Conservation (phyloP, 2,329 filamentous ascomycete species). For the Didymella lethalis region DNA sequence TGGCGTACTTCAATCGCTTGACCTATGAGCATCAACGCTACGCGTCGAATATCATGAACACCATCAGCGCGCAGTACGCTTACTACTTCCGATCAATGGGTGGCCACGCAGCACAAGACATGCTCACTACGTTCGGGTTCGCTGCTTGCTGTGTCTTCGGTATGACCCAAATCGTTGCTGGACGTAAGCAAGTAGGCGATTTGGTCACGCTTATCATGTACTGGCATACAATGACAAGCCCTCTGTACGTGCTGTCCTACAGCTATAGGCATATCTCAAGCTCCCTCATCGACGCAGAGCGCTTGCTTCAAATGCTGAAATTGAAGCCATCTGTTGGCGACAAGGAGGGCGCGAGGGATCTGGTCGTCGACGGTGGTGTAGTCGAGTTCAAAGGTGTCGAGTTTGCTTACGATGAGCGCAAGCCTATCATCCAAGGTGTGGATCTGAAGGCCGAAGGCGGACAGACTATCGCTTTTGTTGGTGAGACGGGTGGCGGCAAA, state of each 20-base stretch:
- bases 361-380: constrained; percentile 58
- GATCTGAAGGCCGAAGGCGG: constrained; percentile 60
- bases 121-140: constrained; percentile 60
- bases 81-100: constrained; percentile 45
- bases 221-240: constrained; percentile 61
- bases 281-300: constrained; percentile 71
- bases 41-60: constrained; percentile 48
- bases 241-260: constrained; percentile 60
- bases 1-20: constrained; percentile 66
- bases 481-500: constrained; percentile 69
- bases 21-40: constrained; percentile 63
- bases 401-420: constrained; percentile 64
- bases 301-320: constrained; percentile 64
- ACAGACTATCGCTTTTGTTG: constrained; percentile 67
- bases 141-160: constrained; percentile 61
- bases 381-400: constrained; percentile 64
- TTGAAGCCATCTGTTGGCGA: constrained; percentile 65
- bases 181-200: constrained; percentile 62
- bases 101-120: constrained; percentile 53
- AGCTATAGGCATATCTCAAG: constrained; percentile 59
- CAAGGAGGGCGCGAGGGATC: constrained; percentile 40
- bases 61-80: constrained; percentile 45
- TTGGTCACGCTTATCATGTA: constrained; percentile 72
- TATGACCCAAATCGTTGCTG: constrained; percentile 61
- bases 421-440: constrained; percentile 60